Evolutionary conservation across 148 eudicot genomes (phyloP).

Genomic region (Hydrangea macrophylla): DNA sequence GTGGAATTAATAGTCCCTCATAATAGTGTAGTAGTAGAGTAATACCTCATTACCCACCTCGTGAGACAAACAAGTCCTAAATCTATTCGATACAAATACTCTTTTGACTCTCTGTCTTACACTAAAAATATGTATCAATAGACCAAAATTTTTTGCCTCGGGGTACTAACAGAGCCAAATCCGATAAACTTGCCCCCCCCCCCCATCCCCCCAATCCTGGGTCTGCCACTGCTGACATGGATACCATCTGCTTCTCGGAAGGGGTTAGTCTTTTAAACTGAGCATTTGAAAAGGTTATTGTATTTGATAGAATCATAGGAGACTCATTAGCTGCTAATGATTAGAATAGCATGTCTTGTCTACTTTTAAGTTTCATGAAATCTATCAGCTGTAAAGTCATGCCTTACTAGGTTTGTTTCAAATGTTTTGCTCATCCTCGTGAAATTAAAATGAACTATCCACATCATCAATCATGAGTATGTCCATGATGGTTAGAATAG

Average conservation of each 20-base stretch:
- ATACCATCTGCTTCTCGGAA: not conserved
- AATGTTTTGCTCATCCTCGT: not conserved
- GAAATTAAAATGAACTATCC: not conserved
- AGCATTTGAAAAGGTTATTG: not conserved
- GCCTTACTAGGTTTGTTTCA: not conserved
- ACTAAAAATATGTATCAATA: too few species aligned
- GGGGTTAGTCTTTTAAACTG: not conserved
- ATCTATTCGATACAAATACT: too few species aligned
- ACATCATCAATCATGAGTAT: not conserved
- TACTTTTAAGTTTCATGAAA: not conserved
- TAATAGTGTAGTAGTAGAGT: too few species aligned
- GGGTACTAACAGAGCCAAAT: too few species aligned
- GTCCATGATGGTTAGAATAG: not conserved
- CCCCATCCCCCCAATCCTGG: too few species aligned
- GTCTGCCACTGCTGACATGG: not conserved
- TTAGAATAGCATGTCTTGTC: not conserved
- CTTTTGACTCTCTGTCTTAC: too few species aligned
- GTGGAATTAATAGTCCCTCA: too few species aligned
- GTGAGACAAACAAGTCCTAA: too few species aligned
- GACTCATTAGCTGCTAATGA: not conserved
- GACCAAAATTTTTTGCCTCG: too few species aligned
- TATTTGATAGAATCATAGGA: too few species aligned
- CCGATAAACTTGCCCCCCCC: too few species aligned
- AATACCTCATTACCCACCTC: too few species aligned
- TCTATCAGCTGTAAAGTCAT: not conserved